Evolutionary conservation across 768 basidiomycete genomes (phyloP).

Genomic region (Plicaturopsis crispa): DNA sequence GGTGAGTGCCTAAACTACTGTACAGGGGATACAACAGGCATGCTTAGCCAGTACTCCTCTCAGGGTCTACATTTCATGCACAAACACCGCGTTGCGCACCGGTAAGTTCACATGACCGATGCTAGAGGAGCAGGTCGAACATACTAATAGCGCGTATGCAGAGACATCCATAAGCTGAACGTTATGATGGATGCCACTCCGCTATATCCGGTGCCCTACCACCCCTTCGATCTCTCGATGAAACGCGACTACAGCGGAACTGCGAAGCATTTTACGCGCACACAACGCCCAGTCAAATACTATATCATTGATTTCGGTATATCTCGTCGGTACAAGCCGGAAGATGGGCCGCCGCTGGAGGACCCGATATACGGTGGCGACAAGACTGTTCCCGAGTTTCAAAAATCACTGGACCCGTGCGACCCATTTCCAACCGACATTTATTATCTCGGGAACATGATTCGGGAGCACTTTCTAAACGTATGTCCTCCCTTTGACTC

Average conservation of each 20-base stretch:
- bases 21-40: background rate
- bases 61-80: slow-evolving; percentile 28
- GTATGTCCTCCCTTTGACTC: slow-evolving; percentile 5
- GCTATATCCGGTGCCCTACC: slow-evolving; percentile 10
- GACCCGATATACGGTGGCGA: slow-evolving; percentile 14
- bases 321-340: slow-evolving; percentile 13
- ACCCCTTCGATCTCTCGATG: slow-evolving; percentile 1
- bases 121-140: too few relatives aligned
- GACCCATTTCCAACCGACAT: slow-evolving; percentile 19
- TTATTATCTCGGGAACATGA: slow-evolving; percentile 16
- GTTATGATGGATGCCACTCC: slow-evolving; percentile 16
- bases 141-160: too few relatives aligned
- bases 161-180: slow-evolving; percentile 6
- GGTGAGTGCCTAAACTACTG: slow-evolving; percentile 1
- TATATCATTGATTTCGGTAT: slow-evolving; percentile 23
- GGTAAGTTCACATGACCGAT: too few relatives aligned
- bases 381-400: slow-evolving; percentile 17
- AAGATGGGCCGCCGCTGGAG: slow-evolving; percentile 7
- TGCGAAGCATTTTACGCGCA: slow-evolving; percentile 13
- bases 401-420: background rate
- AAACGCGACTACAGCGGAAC: slow-evolving; percentile 1
- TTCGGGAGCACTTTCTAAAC: slow-evolving; percentile 10
- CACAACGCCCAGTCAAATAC: slow-evolving; percentile 16
- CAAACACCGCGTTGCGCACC: slow-evolving; percentile 18
- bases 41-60: background rate